Conservation (phyloP, 805 yeast species). For the Priceomyces haplophilus region DNA sequence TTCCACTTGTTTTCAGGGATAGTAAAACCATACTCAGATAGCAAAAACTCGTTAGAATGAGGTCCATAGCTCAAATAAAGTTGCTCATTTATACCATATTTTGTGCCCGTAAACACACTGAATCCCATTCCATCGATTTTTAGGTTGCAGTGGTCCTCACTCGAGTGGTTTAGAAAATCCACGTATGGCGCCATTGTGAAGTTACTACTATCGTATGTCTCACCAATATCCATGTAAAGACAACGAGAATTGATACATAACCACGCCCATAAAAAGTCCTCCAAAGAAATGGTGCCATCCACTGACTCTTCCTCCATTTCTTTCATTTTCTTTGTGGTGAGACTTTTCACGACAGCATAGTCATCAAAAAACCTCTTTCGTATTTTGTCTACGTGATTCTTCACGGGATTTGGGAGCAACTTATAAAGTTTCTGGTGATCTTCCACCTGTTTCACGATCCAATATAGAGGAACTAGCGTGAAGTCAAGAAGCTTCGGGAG, state of each 20-base stretch:
- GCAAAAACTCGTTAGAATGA: conserved; percentile 76
- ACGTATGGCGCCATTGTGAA: conserved; percentile 90
- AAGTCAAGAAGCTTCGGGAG: conserved; percentile 61
- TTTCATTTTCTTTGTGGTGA: conserved; percentile 17
- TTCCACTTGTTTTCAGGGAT: conserved; percentile 62
- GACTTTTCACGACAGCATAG: conserved; percentile 29
- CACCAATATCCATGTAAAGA: conserved; percentile 67
- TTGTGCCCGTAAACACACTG: conserved; percentile 39
- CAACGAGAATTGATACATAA: conserved; percentile 89
- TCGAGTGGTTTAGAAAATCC: conserved; percentile 79
- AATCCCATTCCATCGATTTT: conserved; percentile 48
- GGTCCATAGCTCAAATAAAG: conserved; percentile 80
- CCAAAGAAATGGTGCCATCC: conserved; percentile 12
- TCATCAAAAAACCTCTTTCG: conserved; percentile 44
- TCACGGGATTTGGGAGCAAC: conserved; percentile 45
- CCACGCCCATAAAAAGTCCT: conserved; percentile 67
- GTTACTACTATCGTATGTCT: conserved; percentile 53
- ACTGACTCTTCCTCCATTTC: neutral
- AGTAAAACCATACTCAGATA: conserved; percentile 85
- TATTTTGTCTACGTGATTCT: conserved; percentile 41
- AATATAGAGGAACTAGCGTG: conserved; percentile 55
- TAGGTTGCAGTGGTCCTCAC: conserved; percentile 52
- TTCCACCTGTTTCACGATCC: conserved; percentile 43
- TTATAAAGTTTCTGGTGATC: conserved; percentile 26
- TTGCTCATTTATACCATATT: conserved; percentile 47